Conservation (phyloP, 73 alveolate genomes). For the Paramecium sexaurelia region DNA sequence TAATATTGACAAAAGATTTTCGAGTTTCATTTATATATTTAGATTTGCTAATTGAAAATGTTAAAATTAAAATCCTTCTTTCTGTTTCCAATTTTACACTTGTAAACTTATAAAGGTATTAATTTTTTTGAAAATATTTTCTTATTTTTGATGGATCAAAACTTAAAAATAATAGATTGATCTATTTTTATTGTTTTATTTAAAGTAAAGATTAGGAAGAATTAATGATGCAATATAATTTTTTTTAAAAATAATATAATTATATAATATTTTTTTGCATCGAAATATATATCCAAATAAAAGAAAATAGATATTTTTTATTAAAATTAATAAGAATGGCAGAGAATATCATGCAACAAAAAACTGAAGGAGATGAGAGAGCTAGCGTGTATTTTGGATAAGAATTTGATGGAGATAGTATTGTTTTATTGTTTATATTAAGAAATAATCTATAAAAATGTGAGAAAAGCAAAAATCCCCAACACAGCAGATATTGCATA, state of each 20-base stretch:
- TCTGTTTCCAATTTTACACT: too few relatives aligned
- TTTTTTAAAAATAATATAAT: too few relatives aligned
- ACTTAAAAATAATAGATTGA: too few relatives aligned
- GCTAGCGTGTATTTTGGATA: background rate
- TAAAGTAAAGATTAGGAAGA: too few relatives aligned
- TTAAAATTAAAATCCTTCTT: too few relatives aligned
- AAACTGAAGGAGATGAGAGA: slow-evolving; percentile 23
- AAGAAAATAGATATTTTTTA: background rate
- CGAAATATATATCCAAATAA: background rate
- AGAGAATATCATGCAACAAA: background rate
- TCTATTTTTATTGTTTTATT: too few relatives aligned
- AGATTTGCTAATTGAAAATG: too few relatives aligned
- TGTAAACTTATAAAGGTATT: too few relatives aligned
- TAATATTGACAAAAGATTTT: too few relatives aligned
- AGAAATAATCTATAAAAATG: slow-evolving; percentile 33
- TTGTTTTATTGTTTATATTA: background rate
- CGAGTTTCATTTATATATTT: too few relatives aligned
- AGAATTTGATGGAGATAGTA: slow-evolving; percentile 27
- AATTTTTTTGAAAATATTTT: too few relatives aligned
- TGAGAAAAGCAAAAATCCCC: slow-evolving; percentile 26
- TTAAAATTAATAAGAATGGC: background rate
- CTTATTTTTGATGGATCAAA: too few relatives aligned
- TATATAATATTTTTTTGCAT: background rate
- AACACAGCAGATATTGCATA: slow-evolving; percentile 38
- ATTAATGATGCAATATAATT: background rate